These are phyloP conservation scores for Clarkia xantiana DNA, from an alignment of 345 rosid species.

Conservation along the genomic window DNA sequence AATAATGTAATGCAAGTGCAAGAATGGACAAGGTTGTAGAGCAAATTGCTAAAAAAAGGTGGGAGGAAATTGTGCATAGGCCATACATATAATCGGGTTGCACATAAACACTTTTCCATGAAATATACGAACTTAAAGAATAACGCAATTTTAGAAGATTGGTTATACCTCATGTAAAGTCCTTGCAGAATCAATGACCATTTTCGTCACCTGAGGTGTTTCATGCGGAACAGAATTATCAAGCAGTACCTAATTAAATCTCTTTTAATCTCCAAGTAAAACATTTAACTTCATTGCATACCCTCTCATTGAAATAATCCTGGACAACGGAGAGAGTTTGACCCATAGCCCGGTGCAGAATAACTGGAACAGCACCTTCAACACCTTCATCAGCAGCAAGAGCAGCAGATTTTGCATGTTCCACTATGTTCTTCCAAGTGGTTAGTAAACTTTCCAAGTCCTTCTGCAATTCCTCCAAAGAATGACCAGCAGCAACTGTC, in stretches of 20 bases:
- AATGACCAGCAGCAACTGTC: slow-evolving; percentile 88
- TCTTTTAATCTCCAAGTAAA: too few relatives aligned
- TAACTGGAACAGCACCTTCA: slow-evolving; percentile 77
- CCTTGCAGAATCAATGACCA: slow-evolving; percentile 91
- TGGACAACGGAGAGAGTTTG: slow-evolving; percentile 95
- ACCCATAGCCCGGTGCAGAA: slow-evolving; percentile 91
- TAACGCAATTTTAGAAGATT: too few relatives aligned
- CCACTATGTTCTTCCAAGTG: slow-evolving; percentile 73
- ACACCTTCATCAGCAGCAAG: slow-evolving; percentile 97
- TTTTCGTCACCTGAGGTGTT: slow-evolving; percentile 50
- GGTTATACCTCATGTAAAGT: slow-evolving; percentile 78
- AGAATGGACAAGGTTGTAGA: too few relatives aligned
- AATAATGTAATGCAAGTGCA: too few relatives aligned
- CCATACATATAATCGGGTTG: too few relatives aligned
- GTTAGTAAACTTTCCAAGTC: slow-evolving; percentile 78
- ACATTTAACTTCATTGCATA: slow-evolving; percentile 1
- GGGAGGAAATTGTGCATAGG: too few relatives aligned
- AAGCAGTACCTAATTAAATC: too few relatives aligned
- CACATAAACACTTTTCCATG: too few relatives aligned
- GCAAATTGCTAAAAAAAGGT: too few relatives aligned
- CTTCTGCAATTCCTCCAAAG: slow-evolving; percentile 74
- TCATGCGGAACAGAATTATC: too few relatives aligned
- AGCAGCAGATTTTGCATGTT: slow-evolving; percentile 84
- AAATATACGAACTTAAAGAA: too few relatives aligned
- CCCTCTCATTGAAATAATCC: slow-evolving; percentile 86